phyloP scores from a whole-genome alignment of 768 basidiomycete genomes.

The Inosperma sp. region DNA sequence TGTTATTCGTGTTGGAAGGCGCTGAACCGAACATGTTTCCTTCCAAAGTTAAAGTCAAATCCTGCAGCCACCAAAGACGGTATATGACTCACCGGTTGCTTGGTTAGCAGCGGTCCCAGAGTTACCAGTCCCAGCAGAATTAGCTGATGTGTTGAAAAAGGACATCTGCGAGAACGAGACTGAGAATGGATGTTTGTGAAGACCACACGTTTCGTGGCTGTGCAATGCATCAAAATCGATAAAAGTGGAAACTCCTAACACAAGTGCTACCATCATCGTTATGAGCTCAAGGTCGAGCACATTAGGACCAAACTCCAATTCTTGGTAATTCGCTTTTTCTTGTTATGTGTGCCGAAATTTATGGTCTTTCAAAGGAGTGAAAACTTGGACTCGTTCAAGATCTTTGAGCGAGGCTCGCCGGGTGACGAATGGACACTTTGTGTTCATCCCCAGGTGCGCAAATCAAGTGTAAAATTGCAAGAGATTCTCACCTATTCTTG shows the following conservation, averaged over 20 bases:
- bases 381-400: neutral
- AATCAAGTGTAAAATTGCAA: neutral
- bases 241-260: too few relatives aligned
- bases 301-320: neutral
- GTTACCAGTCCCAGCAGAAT: too few relatives aligned
- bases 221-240: too few relatives aligned
- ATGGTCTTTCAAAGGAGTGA: neutral
- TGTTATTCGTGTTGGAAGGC: constrained; percentile 4
- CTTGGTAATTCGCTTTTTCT: neutral
- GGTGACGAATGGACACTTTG: constrained; percentile 35
- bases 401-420: constrained; percentile 3
- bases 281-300: constrained; percentile 6
- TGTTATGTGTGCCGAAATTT: neutral
- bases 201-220: too few relatives aligned
- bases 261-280: neutral
- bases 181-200: too few relatives aligned
- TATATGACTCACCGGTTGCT: constrained; percentile 4
- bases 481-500: constrained; percentile 7
- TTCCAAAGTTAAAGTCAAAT: constrained; percentile 30
- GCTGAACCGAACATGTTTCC: constrained; percentile 19
- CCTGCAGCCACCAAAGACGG: constrained; percentile 11
- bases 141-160: too few relatives aligned
- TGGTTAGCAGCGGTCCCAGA: too few relatives aligned
- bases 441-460: constrained; percentile 36
- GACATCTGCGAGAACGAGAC: too few relatives aligned